Base-by-base conservation (phyloP, 2,329 filamentous ascomycete species). In the Sporothrix variecibatus region DNA sequence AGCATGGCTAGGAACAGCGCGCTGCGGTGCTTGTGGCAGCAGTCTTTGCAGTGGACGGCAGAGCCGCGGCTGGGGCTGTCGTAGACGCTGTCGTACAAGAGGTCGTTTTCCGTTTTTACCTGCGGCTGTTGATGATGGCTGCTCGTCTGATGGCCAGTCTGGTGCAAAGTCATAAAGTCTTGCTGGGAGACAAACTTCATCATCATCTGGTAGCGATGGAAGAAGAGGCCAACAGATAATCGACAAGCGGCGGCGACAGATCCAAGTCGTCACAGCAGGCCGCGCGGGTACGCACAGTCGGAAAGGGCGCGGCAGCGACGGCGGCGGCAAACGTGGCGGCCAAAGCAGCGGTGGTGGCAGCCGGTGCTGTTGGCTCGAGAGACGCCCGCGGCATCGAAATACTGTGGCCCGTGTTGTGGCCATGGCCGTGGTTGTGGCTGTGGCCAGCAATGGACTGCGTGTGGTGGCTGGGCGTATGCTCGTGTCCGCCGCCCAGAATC, bases 1-100 rank as follows among this genome's bases (percentile, higher is more conserved):
- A 75, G 43, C 74, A 75, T 75, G 31, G 74, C 74, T 17, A 75
- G 38, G 9, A 75, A 72, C 43, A 75, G 74, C 8, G 72, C 68
- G 28, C 56, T 71, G 28, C 62, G 69, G 15, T 62, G 40, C 20
- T 68, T 67, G 28, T 71, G 74, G 31, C 65, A 70, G 65, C 65
- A 73, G 67, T 69, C 46, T 26, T 34, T 67, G 38, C 12, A n/a
- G 38, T 17, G 40, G n/a, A 67, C 38, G 38, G 38, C 38, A 6
- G 17, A 20, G 38, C 43, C 43, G 43, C 65, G 26, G 65, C 43
- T 69, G 43, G 60, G 34, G 17, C 49, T 53, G 38, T 58, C 51
- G 20, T 56, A n/a, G 51, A 60, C 40, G 34, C 53, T 40, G 56
- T 51, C 26, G 34, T 34, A 38, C 15, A 31, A 9, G 11, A 46